Conservation (phyloP, 2,329 filamentous ascomycete species). For the Ophiognomonia clavigignenti-juglandacearum region DNA sequence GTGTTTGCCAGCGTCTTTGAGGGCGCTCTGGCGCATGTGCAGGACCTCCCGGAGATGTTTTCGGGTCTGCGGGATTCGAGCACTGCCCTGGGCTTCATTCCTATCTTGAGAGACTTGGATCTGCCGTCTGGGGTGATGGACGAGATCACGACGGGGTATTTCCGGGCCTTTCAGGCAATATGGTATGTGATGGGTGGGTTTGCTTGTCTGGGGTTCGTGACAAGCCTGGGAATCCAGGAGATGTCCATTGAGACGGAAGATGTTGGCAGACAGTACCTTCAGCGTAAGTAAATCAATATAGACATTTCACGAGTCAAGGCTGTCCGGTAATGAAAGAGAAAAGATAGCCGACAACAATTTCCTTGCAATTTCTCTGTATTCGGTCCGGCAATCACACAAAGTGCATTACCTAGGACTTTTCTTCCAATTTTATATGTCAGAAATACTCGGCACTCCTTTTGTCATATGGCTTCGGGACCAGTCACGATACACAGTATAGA, state of each 20-base stretch:
- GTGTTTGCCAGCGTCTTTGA: slow-evolving; percentile 29
- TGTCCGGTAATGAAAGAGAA: too few species aligned
- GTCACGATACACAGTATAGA: too few species aligned
- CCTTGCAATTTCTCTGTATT: too few species aligned
- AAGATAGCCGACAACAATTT: too few species aligned
- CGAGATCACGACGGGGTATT: background rate
- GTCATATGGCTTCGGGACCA: too few species aligned
- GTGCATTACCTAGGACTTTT: too few species aligned
- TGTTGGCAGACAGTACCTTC: slow-evolving; percentile 1
- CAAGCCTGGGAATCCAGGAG: slow-evolving; percentile 1
- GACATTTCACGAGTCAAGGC: too few species aligned
- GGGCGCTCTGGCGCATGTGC: slow-evolving; percentile 11
- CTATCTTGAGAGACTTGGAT: background rate
- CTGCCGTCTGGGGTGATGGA: background rate
- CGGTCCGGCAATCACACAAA: too few species aligned
- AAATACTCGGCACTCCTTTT: too few species aligned
- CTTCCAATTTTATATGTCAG: too few species aligned
- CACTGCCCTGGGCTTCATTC: slow-evolving; percentile 5
- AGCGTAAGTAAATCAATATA: background rate
- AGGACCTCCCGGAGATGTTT: background rate
- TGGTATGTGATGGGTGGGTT: slow-evolving; percentile 9
- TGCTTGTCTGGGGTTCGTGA: background rate
- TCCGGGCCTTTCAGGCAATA: background rate
- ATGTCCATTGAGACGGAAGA: slow-evolving; percentile 5
- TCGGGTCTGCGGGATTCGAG: background rate